Base-by-base conservation (phyloP, 371 early-diverging fungal species). In the Lichtheimia ornata region DNA sequence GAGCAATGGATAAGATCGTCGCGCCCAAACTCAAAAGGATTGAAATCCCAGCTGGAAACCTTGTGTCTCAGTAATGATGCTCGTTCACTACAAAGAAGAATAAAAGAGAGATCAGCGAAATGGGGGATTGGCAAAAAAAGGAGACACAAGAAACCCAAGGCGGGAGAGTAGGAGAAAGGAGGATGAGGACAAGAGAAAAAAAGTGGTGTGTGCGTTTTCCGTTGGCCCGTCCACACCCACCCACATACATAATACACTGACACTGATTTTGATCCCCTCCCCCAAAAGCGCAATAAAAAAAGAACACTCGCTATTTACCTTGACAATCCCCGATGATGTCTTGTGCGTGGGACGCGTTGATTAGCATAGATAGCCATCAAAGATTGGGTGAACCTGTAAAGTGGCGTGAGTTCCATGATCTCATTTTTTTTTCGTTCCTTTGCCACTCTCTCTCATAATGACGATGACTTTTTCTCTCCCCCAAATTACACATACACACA, bases 31-130 rank as follows among this genome's bases (percentile, higher is more conserved):
- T 84, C 85, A 69, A 87, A 84, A 12, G 91, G 88, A 67, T 78
- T 77, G 67, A 88, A 88, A 47, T 86, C 84, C 90, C 91, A 89
- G 49, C 84, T 83, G n/a, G 77, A 70, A 4, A 89, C 66, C 52
- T 74, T 77, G 15, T 56, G 58, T 64, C 73, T 67, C 6, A 84
- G 78, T 24, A 74, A 35, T 24, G 67, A 69, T 2, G 72, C 72
- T 45, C 77, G 74, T 60, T 82, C 75, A 40, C 76, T 73, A 17
- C 0, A 28, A 28, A 28, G 28, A 28, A 35, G 28, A 28, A 35
- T 35, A 35, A 30, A 6, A 22, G 2, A 22, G 22, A 4, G 20
- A 35, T 35, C 35, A 35, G 35, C 35, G 35, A 35, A 9, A 11
- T 4, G 35, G 35, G 28, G 28, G 4, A 28, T 28, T 28, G 4